These are phyloP conservation scores for Babesia microti DNA, from an alignment of 169 alveolate genomes.

Conservation along the genomic window DNA sequence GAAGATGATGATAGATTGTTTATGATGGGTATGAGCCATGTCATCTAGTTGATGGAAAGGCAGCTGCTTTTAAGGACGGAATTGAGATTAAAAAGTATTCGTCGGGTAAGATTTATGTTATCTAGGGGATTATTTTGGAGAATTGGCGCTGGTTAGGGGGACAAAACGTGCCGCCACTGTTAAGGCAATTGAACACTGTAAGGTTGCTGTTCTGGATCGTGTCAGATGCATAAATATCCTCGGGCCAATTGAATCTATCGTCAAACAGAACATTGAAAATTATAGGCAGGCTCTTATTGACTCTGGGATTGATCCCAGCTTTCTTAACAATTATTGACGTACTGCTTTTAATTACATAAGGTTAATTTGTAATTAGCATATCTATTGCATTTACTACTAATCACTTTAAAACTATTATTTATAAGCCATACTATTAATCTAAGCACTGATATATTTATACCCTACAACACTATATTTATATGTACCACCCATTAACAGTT, in stretches of 20 bases:
- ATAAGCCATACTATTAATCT: too few species aligned
- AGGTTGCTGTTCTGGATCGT: conserved; percentile 81
- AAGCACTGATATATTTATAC: too few species aligned
- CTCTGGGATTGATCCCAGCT: conserved; percentile 42
- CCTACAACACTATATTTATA: too few species aligned
- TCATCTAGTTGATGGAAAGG: conserved; percentile 80
- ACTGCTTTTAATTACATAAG: too few species aligned
- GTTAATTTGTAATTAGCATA: too few species aligned
- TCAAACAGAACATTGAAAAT: conserved; percentile 82
- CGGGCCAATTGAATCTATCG: conserved; percentile 88
- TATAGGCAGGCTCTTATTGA: conserved; percentile 61
- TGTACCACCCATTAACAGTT: too few species aligned
- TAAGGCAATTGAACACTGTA: conserved; percentile 61
- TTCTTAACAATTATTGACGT: too few species aligned
- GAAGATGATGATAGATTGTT: conserved; percentile 85
- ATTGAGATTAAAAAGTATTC: conserved; percentile 72
- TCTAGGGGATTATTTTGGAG: conserved; percentile 94
- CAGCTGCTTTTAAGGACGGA: conserved; percentile 82
- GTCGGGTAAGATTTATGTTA: conserved; percentile 13
- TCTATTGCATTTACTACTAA: too few species aligned
- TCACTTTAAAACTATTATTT: too few species aligned
- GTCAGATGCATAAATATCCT: conserved; percentile 83
- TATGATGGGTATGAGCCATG: too few species aligned
- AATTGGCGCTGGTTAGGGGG: conserved; percentile 82
- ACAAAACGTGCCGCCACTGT: conserved; percentile 92